Evolutionary conservation across 2,329 filamentous ascomycete genomes (phyloP).

Genomic region (Pseudofabraea citricarpa): DNA sequence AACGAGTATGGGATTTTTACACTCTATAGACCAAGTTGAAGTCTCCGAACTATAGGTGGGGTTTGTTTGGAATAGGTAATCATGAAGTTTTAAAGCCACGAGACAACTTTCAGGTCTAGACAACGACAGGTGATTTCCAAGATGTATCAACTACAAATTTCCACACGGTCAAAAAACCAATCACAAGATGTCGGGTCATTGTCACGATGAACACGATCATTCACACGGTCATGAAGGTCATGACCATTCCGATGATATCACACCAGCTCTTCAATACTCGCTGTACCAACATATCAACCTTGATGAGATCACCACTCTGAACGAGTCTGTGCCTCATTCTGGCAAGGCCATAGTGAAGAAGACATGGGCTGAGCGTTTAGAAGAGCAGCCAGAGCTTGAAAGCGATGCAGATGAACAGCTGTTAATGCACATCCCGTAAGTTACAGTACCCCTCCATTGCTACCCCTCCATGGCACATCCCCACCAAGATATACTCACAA

Average conservation of each 20-base stretch:
- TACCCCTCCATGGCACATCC: not conserved
- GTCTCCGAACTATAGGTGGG: no score
- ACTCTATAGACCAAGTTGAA: no score
- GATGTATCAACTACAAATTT: no score
- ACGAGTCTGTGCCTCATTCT: constrained; percentile 65
- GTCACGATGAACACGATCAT: constrained; percentile 39
- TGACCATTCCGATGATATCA: constrained; percentile 81
- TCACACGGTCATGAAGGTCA: constrained; percentile 43
- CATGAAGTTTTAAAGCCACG: no score
- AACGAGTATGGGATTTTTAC: no score
- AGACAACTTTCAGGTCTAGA: no score
- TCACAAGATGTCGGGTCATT: constrained; percentile 25
- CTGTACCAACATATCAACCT: constrained; percentile 93
- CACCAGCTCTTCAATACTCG: constrained; percentile 82
- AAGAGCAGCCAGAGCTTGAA: constrained; percentile 66
- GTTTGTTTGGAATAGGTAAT: no score
- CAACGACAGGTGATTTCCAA: no score
- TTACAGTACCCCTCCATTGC: constrained; percentile 13
- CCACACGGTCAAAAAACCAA: no score
- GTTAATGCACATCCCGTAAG: constrained; percentile 86
- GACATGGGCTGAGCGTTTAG: constrained; percentile 79
- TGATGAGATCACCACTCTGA: constrained; percentile 76
- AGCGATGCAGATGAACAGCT: constrained; percentile 91
- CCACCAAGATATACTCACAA: not conserved
- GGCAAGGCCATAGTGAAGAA: constrained; percentile 80